Conservation (phyloP, 2,329 filamentous ascomycete species). For the Alternaria solani region DNA sequence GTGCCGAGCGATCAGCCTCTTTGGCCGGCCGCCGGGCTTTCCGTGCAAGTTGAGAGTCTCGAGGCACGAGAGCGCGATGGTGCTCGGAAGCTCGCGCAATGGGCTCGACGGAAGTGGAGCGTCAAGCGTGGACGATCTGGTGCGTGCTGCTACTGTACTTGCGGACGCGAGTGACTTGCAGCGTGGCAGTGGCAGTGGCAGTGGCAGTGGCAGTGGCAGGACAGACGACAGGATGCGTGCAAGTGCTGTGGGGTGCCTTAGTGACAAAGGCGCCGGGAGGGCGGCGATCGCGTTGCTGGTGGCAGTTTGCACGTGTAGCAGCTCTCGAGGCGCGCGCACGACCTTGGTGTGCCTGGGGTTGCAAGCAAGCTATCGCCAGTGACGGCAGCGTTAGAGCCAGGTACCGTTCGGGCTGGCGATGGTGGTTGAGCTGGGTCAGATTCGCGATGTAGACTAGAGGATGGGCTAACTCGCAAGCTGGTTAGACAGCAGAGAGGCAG, state of each 20-base stretch:
- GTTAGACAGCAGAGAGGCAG: conserved; percentile 44
- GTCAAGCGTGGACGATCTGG: conserved; percentile 22
- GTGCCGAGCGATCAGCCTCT: conserved; percentile 47
- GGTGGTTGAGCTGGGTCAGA: conserved; percentile 41
- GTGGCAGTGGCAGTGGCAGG: conserved; percentile 10
- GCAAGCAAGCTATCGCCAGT: conserved; percentile 30
- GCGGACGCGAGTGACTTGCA: conserved; percentile 31
- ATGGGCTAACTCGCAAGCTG: conserved; percentile 33
- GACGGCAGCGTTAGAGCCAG: conserved; percentile 40
- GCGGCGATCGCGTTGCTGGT: conserved; percentile 30
- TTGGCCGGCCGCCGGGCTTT: conserved; percentile 44
- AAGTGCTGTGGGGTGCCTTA: conserved; percentile 20
- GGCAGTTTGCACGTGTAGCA: conserved; percentile 46
- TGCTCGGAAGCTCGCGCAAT: conserved; percentile 14
- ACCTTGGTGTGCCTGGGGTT: conserved; percentile 29
- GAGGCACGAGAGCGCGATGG: background rate
- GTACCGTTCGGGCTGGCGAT: conserved; percentile 30
- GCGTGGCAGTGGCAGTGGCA: conserved; percentile 3
- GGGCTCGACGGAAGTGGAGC: conserved; percentile 13
- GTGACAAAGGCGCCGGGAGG: conserved; percentile 26
- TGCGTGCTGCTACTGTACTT: conserved; percentile 13
- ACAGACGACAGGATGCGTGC: conserved; percentile 14
- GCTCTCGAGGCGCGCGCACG: conserved; percentile 32
- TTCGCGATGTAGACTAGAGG: conserved; percentile 49
- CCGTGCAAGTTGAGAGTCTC: conserved; percentile 24